A percentile compares a stretch with the other conserved stretches of the same genome.
Conservation (phyloP, 441 rosid species). For the Erysimum pusillum region DNA sequence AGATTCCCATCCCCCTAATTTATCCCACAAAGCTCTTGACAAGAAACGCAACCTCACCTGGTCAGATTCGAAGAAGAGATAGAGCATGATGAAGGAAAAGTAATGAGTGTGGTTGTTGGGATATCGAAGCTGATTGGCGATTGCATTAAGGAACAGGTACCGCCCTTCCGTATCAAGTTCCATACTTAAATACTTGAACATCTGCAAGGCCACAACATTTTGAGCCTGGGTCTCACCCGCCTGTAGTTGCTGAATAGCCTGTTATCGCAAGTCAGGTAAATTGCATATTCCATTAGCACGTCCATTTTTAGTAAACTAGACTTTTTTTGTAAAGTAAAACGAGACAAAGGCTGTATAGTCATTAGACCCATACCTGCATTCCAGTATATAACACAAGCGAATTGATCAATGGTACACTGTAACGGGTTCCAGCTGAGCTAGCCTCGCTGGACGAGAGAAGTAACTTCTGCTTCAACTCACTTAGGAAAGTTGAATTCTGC, state of each 20-base stretch:
- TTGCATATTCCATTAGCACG: neutral
- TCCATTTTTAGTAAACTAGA: neutral
- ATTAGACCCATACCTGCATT: slow-evolving; percentile 75
- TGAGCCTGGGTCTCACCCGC: slow-evolving; percentile 78
- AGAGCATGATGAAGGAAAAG: slow-evolving; percentile 91
- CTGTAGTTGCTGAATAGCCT: slow-evolving; percentile 78
- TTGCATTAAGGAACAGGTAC: slow-evolving; percentile 91
- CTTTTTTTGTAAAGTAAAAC: neutral
- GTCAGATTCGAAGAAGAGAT: slow-evolving; percentile 81
- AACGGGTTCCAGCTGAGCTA: slow-evolving; percentile 86
- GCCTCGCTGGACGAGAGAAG: slow-evolving; percentile 81
- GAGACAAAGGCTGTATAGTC: neutral
- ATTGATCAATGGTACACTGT: slow-evolving; percentile 91
- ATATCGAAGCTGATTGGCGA: slow-evolving; percentile 97
- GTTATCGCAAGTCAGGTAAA: slow-evolving; percentile 1
- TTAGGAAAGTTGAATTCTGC: slow-evolving; percentile 74
- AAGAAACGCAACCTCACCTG: slow-evolving; percentile 63
- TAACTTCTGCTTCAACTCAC: slow-evolving; percentile 86
- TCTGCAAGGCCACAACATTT: slow-evolving; percentile 79
- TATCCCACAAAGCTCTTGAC: neutral
- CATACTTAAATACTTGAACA: slow-evolving; percentile 69
- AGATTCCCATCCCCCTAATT: neutral
- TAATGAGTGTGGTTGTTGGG: slow-evolving; percentile 99
- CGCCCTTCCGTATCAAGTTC: slow-evolving; percentile 94
- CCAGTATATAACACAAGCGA: slow-evolving; percentile 98